A percentile compares a stretch with the other conserved stretches of the same genome.
Conservation (phyloP, 208 protist species). For the Endotrypanum monterogeii region DNA sequence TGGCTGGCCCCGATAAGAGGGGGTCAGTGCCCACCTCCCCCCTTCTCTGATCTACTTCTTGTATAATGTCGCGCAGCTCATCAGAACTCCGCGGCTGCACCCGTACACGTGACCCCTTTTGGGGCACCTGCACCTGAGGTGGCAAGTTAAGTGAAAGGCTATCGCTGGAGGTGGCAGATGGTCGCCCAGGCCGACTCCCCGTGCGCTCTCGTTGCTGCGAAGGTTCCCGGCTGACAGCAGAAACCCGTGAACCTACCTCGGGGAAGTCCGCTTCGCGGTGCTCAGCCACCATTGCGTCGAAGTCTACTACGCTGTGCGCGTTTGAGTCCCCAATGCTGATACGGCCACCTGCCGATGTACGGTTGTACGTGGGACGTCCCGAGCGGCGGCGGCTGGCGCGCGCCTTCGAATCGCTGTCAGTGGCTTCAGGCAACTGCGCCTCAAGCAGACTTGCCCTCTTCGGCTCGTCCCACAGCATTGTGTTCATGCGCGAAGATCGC, state of each 20-base stretch:
- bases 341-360: slow-evolving; percentile 70
- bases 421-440: slow-evolving; percentile 51
- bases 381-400: slow-evolving; percentile 28
- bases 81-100: slow-evolving; percentile 53
- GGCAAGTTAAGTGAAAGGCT: slow-evolving; percentile 70
- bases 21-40: slow-evolving; percentile 7
- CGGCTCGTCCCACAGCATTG: slow-evolving; percentile 78
- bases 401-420: slow-evolving; percentile 17
- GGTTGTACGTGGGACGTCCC: slow-evolving; percentile 48
- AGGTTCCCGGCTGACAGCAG: slow-evolving; percentile 10
- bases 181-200: slow-evolving; percentile 20
- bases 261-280: slow-evolving; percentile 76
- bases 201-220: slow-evolving; percentile 2
- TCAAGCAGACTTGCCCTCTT: slow-evolving; percentile 72
- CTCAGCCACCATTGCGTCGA: slow-evolving; percentile 50
- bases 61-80: slow-evolving; percentile 50
- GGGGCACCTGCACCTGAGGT: slow-evolving; percentile 53
- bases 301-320: slow-evolving; percentile 55
- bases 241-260: slow-evolving; percentile 25
- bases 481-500: slow-evolving; percentile 81
- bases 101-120: slow-evolving; percentile 21
- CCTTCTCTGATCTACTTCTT: slow-evolving; percentile 30
- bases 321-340: slow-evolving; percentile 72
- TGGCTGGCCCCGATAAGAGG: slow-evolving; percentile 21
- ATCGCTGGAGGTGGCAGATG: slow-evolving; percentile 28